Evolutionary conservation across 306 rosid genomes (phyloP).

Genomic region (Dalbergia oliveri): DNA sequence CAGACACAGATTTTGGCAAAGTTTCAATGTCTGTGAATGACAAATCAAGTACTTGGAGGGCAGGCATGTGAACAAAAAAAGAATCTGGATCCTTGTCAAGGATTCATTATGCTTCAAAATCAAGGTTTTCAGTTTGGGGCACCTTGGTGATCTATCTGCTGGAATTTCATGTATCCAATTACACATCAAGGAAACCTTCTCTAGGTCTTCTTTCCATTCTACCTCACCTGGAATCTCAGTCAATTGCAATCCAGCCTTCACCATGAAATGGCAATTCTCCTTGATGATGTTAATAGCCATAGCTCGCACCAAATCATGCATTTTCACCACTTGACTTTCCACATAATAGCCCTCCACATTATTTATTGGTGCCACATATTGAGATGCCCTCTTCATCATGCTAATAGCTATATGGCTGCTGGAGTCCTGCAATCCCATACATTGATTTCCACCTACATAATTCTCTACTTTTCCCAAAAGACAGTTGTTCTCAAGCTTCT

Average conservation of each 20-base stretch:
- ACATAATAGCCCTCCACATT: slow-evolving; percentile 25
- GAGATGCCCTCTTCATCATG: slow-evolving; percentile 35
- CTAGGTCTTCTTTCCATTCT: slow-evolving; percentile 39
- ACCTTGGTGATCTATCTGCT: slow-evolving; percentile 14
- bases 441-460: slow-evolving; percentile 18
- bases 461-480: slow-evolving; percentile 17
- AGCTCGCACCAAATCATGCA: no score
- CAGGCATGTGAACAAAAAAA: slow-evolving; percentile 34
- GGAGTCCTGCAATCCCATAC: slow-evolving; percentile 30
- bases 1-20: slow-evolving; percentile 35
- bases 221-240: slow-evolving; percentile 36
- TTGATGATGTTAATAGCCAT: no score
- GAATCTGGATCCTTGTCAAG: slow-evolving; percentile 26
- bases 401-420: slow-evolving; percentile 37
- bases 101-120: slow-evolving; percentile 25
- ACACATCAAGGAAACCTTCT: slow-evolving; percentile 44
- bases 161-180: slow-evolving; percentile 39
- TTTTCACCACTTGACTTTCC: slow-evolving; percentile 26
- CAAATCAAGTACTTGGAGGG: slow-evolving; percentile 38
- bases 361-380: not conserved
- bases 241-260: slow-evolving; percentile 36
- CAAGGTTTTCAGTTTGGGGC: slow-evolving; percentile 39
- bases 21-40: slow-evolving; percentile 35
- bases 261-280: not conserved
- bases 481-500: slow-evolving; percentile 32